phyloP scores from a whole-genome alignment of 139 green algal species.

The Micractinium conductrix region DNA sequence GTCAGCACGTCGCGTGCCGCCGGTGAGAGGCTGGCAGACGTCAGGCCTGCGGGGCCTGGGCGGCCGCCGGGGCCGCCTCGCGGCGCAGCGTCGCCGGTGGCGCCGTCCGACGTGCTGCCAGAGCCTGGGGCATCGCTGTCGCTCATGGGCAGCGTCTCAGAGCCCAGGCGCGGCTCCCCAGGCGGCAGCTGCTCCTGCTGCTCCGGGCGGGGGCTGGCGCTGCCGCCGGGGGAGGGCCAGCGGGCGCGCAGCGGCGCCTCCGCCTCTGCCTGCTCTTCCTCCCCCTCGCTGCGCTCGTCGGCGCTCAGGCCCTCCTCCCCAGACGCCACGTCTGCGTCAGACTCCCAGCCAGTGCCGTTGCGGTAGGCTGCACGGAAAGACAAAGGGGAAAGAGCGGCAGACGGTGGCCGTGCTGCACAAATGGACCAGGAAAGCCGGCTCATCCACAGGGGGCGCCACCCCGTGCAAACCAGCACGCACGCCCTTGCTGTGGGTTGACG shows the following conservation, averaged over 20 bases:
- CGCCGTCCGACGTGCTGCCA: conserved; percentile 5
- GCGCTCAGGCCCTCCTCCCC: background rate
- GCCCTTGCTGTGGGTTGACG: no score
- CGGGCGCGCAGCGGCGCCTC: background rate
- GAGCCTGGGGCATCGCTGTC: conserved; percentile 10
- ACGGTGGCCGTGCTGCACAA: no score
- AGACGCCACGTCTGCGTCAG: conserved; percentile 23
- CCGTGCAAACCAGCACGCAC: no score
- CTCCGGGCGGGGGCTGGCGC: background rate
- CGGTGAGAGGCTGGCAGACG: conserved; percentile 17
- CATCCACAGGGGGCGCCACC: no score
- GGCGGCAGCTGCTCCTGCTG: background rate
- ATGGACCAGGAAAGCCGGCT: no score
- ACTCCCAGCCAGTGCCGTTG: conserved; percentile 21
- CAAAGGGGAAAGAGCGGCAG: no score
- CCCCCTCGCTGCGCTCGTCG: background rate
- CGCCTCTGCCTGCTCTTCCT: background rate
- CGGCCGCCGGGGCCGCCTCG: background rate
- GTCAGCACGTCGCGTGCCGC: background rate
- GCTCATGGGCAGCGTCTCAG: conserved; percentile 17
- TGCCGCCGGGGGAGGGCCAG: background rate
- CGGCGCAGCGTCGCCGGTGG: background rate
- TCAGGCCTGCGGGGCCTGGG: background rate
- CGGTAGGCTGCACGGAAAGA: conserved; percentile 5
- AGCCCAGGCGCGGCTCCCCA: background rate